Base-by-base conservation (phyloP, 2,329 filamentous ascomycete genomes). In the Teratosphaeria nubilosa region DNA sequence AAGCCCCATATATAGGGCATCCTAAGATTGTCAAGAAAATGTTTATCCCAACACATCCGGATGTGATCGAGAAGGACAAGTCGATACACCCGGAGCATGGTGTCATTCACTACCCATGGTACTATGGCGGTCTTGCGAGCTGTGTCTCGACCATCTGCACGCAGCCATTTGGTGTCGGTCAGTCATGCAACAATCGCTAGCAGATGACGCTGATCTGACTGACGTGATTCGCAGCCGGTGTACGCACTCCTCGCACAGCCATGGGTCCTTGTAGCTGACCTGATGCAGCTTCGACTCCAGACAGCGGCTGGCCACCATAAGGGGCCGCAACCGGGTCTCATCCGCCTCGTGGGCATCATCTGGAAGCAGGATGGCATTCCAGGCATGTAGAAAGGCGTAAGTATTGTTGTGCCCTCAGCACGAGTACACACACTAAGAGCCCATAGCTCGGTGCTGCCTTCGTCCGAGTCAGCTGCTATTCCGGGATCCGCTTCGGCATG, bases 51-150 rank as follows among this genome's bases (percentile, higher is more conserved):
- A 60, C 58, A 24, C 59, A 65, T 41, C 62, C 63, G 25, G 34
- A 57, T 13, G 60, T 63, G 13, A 51, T 64, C 41, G 58, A 65
- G 27, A 65, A 65, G 54, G 61, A 65, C 57, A 65, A 64, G 25
- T 65, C 63, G 1, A 65, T 65, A 20, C 62, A 63, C 31, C 56
- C 62, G n/a, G 58, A 64, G 45, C 63, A 64, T 60, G 63, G 63
- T 37, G 63, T 63, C 41, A 63, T 65, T 30, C 63, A 65, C 31
- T 65, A 65, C 48, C 63, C 63, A 30, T 64, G 63, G 60, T 65
- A 60, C 53, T 65, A 57, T 48, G 63, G 63, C 56, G 63, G 63
- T 45, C 50, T 64, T n/a, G 63, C 63, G 27, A 65, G 63, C 53
- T 64, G 62, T 45, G 63, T 65, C 5, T 62, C 63, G 1, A 60